Base-by-base conservation (phyloP, 139 green algal genomes). In the Asterochloris sp. region DNA sequence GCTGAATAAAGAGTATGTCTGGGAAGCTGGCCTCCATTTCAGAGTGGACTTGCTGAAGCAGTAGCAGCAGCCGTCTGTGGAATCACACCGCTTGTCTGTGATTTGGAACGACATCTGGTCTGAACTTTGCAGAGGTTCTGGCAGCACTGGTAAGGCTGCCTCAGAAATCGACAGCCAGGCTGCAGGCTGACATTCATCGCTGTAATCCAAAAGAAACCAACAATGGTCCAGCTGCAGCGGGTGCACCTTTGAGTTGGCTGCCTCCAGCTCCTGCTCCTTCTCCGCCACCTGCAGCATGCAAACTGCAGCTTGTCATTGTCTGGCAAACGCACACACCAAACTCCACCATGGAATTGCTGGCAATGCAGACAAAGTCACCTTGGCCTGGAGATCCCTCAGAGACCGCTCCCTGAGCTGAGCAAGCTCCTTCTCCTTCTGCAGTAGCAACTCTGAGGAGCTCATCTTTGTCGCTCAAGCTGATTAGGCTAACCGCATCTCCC, bases 351-450 rank as follows among this genome's bases (percentile, higher is more conserved):
- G 10, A 64, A 6, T 19, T 29, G 74, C 74, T 47, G 9, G 38
- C 38, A 54, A 54, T 10, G 38, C 38, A 54, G 38, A 64, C 6
- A 47, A 15, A 29, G 13, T 13, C 60, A 80, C 76, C 76, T 80
- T 80, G 19, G 38, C 60, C 60, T 80, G 60, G 13, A 80, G 26
- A 62, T 62, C 54, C 15, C 13, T 54, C 24, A 80, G 24, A 60
- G 76, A 61, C 60, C 68, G 76, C 76, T 80, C 76, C 0, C 76
- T 61, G 29, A 80, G 54, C 12, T n/a, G n/a, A 19, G 60, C 76
- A 9, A 80, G 60, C 54, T 80, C 76, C 76, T 80, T 47, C 76
- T 80, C 76, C 60, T 80, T 80, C 26, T 80, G 60, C n/a, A 24
- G 67, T 15, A 80, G 60, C 54, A 80, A n/a, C 12, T 69, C 24